phyloP scores from a whole-genome alignment of 2,329 filamentous ascomycete species.

The Phyllosticta paracitricarpa region DNA sequence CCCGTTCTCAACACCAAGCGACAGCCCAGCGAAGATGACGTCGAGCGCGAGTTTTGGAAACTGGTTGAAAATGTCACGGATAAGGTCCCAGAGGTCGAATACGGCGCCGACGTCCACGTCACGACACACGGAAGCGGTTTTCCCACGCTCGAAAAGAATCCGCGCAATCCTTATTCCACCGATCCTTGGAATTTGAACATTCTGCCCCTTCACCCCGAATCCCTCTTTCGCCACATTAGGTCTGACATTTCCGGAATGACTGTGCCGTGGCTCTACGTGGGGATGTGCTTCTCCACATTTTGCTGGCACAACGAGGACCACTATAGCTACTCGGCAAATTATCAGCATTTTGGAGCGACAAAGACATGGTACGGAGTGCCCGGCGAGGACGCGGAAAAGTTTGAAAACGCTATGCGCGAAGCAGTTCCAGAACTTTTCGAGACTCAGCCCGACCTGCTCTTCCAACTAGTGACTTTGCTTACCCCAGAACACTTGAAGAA shows the following conservation, averaged over 20 bases:
- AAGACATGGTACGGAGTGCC: conserved; percentile 99
- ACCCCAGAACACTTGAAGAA: conserved; percentile 89
- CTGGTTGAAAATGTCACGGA: conserved; percentile 89
- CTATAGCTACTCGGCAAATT: conserved; percentile 95
- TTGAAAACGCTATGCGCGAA: conserved; percentile 89
- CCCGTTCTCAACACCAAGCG: conserved; percentile 69
- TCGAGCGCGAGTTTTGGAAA: conserved; percentile 94
- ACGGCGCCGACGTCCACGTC: conserved; percentile 95
- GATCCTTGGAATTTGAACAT: conserved; percentile 96
- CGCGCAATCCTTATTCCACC: conserved; percentile 73
- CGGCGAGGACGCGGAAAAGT: conserved; percentile 84
- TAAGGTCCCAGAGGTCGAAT: conserved; percentile 84
- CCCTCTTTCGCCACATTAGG: conserved; percentile 93
- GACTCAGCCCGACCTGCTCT: conserved; percentile 89
- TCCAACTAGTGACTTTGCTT: conserved; percentile 92
- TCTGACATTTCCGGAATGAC: conserved; percentile 99
- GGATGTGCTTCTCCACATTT: conserved; percentile 99
- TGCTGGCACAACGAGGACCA: conserved; percentile 99
- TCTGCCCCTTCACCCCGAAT: conserved; percentile 80
- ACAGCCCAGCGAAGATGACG: conserved; percentile 84
- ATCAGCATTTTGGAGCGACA: conserved; percentile 94
- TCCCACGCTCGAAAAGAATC: conserved; percentile 85
- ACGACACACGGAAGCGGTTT: conserved; percentile 97
- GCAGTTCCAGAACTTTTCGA: conserved; percentile 95
- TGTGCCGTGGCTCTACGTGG: conserved; percentile 96